Conservation (phyloP, 2,329 filamentous ascomycete genomes). For the Pseudogymnoascus sp. region DNA sequence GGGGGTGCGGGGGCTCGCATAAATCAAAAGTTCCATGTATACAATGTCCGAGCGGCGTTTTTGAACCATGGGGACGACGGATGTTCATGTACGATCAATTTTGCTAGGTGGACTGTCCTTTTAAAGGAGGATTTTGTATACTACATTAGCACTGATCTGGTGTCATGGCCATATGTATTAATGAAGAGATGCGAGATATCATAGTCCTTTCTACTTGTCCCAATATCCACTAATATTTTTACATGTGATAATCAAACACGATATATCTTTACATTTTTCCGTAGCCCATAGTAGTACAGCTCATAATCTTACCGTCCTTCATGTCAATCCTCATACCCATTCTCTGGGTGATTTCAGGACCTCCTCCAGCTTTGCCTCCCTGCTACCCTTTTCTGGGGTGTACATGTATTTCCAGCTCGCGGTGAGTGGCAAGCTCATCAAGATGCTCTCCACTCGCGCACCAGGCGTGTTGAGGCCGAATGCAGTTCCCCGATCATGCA, state of each 20-base stretch:
- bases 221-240: not conserved
- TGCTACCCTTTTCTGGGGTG: conserved; percentile 63
- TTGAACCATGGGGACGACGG: conserved; percentile 4
- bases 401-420: conserved; percentile 97
- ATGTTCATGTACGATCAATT: conserved; percentile 9
- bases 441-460: conserved; percentile 86
- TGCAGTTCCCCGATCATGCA: conserved; percentile 89
- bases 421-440: conserved; percentile 93
- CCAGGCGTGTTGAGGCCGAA: conserved; percentile 92
- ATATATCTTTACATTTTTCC: not conserved
- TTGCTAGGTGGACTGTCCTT: not conserved
- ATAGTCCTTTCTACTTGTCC: not conserved
- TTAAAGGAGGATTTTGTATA: not conserved
- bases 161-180: conserved; percentile 9
- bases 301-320: conserved; percentile 1
- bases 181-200: conserved; percentile 6
- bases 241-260: conserved; percentile 7
- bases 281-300: conserved; percentile 3
- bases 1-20: conserved; percentile 20
- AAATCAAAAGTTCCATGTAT: conserved; percentile 17
- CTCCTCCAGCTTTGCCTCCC: conserved; percentile 75
- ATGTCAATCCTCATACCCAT: conserved; percentile 46
- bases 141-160: conserved; percentile 8
- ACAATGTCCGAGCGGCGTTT: conserved; percentile 8
- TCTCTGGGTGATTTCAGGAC: conserved; percentile 58